phyloP scores from a whole-genome alignment of 306 rosid genomes.

The Sechiopsis laciniata region DNA sequence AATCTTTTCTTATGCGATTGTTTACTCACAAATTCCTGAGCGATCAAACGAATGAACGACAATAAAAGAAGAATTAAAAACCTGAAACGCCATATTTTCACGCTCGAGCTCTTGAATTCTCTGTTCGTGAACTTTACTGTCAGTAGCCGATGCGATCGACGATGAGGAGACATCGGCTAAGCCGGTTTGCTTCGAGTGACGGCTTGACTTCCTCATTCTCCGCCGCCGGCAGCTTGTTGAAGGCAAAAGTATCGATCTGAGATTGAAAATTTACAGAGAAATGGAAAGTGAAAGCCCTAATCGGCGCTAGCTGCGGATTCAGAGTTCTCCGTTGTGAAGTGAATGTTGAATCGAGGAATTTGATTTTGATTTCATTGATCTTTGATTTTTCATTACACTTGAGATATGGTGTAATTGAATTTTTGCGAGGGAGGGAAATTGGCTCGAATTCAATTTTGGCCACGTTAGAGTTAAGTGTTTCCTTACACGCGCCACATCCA shows the following conservation, averaged over 20 bases:
- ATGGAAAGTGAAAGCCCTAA: slow-evolving; percentile 23
- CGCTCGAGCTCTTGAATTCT: slow-evolving; percentile 52
- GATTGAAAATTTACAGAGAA: background rate
- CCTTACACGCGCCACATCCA: background rate
- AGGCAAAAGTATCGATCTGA: background rate
- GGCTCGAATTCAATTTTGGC: slow-evolving; percentile 22
- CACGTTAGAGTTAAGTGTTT: background rate
- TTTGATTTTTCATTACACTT: slow-evolving; percentile 2
- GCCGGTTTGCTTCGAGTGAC: slow-evolving; percentile 57
- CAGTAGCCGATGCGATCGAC: slow-evolving; percentile 22
- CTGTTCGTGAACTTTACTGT: slow-evolving; percentile 31
- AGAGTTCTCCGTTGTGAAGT: background rate
- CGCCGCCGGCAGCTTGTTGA: slow-evolving; percentile 4
- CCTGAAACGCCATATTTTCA: slow-evolving; percentile 60
- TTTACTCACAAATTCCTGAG: slow-evolving; percentile 13
- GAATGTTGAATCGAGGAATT: background rate
- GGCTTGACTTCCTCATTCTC: slow-evolving; percentile 56
- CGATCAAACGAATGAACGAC: slow-evolving; percentile 16
- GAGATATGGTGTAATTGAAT: background rate
- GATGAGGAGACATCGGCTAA: slow-evolving; percentile 33
- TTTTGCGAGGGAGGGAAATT: slow-evolving; percentile 17
- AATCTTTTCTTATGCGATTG: background rate
- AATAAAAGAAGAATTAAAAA: slow-evolving; percentile 2
- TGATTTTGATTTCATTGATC: slow-evolving; percentile 6
- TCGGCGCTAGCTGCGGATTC: slow-evolving; percentile 2